Conservation (phyloP, 164 flowering plant species). For the Macadamia integrifolia region DNA sequence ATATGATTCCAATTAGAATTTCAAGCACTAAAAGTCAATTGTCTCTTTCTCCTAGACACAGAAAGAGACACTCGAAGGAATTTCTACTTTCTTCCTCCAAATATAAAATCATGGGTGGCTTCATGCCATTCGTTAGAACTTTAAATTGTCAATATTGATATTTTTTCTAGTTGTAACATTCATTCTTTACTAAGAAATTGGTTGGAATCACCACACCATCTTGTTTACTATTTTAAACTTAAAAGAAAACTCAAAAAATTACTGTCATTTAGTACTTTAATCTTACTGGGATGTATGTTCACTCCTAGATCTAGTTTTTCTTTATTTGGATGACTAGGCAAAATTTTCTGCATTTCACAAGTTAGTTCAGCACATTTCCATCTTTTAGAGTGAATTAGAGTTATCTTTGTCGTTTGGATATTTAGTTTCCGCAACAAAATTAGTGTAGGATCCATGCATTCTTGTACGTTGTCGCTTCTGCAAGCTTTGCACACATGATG, state of each 20-base stretch:
- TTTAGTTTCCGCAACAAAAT: constrained; percentile 4
- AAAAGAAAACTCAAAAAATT: background rate
- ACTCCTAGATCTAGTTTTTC: no score
- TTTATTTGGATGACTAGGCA: no score
- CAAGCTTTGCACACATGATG: constrained; percentile 4
- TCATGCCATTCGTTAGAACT: background rate
- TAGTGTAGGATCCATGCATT: constrained; percentile 18
- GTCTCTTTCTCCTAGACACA: background rate
- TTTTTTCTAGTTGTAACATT: background rate
- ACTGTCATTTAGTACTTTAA: background rate
- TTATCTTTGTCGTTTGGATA: background rate
- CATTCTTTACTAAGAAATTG: background rate
- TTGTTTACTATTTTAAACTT: background rate
- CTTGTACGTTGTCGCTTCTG: background rate
- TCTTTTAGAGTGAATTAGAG: background rate
- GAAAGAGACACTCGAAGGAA: background rate
- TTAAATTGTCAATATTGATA: background rate
- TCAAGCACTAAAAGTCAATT: background rate
- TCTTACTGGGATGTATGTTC: no score
- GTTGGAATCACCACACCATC: background rate
- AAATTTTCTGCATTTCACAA: no score
- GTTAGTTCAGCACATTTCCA: no score
- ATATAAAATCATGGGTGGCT: background rate
- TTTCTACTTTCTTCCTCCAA: no score
- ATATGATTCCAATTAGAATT: no score